phyloP scores from a whole-genome alignment of 331 rosid genomes.

The Ulmus americana region DNA sequence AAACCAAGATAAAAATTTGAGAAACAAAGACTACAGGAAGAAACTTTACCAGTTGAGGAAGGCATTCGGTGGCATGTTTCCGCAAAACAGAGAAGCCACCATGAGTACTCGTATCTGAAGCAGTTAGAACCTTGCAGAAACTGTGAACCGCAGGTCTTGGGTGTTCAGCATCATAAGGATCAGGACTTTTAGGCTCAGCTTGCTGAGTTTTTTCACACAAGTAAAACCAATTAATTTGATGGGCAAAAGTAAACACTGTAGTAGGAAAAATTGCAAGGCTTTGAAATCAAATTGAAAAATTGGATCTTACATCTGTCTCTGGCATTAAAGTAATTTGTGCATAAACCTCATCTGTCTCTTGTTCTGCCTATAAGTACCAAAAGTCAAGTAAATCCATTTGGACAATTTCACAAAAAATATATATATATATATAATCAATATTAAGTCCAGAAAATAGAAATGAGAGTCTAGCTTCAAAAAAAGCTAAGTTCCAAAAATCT shows the following conservation, averaged over 20 bases:
- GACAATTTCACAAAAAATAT: slow-evolving; percentile 3
- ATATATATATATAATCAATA: background rate
- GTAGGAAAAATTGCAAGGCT: slow-evolving; percentile 4
- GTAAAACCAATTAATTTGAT: background rate
- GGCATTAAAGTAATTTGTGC: slow-evolving; percentile 73
- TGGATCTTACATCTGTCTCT: slow-evolving; percentile 52
- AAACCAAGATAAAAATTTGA: background rate
- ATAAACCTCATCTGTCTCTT: slow-evolving; percentile 79
- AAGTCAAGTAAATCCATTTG: slow-evolving; percentile 13
- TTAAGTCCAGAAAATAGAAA: background rate
- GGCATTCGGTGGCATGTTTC: slow-evolving; percentile 84
- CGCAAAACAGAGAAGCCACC: slow-evolving; percentile 87
- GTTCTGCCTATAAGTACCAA: slow-evolving; percentile 57
- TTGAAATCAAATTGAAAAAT: slow-evolving; percentile 19
- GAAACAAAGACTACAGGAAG: slow-evolving; percentile 1
- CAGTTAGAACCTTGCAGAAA: slow-evolving; percentile 77
- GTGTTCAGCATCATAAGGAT: slow-evolving; percentile 36
- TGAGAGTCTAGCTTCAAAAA: background rate
- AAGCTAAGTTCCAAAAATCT: background rate
- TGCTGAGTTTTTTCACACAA: slow-evolving; percentile 31
- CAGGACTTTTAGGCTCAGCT: slow-evolving; percentile 49
- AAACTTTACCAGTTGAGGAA: slow-evolving; percentile 62
- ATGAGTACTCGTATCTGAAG: slow-evolving; percentile 93
- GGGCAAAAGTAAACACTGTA: background rate
- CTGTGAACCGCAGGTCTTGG: slow-evolving; percentile 54